A percentile compares a stretch with the other conserved stretches of the same genome.
Evolutionary conservation across 345 rosid genomes (phyloP).

Genomic region (Ailanthus altissimus): DNA sequence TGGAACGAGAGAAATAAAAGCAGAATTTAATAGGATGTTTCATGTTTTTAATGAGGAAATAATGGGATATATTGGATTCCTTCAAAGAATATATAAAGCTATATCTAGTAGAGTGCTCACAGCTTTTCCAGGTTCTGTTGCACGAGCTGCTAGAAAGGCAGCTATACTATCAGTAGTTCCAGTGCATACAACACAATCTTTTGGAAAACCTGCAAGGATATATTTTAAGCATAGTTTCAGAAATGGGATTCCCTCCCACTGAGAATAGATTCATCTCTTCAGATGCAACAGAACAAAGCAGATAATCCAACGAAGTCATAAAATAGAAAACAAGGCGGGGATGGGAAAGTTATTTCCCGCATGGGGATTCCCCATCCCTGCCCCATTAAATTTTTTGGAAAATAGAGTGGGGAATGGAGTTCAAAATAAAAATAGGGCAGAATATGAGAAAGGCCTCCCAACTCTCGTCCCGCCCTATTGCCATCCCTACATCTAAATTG

Average conservation of each 20-base stretch:
- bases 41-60: neutral
- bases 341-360: too few species aligned
- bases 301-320: too few species aligned
- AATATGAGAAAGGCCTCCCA: too few species aligned
- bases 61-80: neutral
- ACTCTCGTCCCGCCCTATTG: too few species aligned
- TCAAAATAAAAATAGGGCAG: too few species aligned
- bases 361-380: too few species aligned
- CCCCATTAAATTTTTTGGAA: too few species aligned
- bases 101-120: slow-evolving; percentile 43
- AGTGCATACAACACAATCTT: slow-evolving; percentile 70
- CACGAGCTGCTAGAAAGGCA: slow-evolving; percentile 94
- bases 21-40: neutral
- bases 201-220: slow-evolving; percentile 63
- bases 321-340: too few species aligned
- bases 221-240: slow-evolving; percentile 14
- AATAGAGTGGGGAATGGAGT: too few species aligned
- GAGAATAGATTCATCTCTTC: slow-evolving; percentile 13
- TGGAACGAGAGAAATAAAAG: neutral
- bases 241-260: neutral
- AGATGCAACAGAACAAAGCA: neutral
- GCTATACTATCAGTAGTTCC: slow-evolving; percentile 98
- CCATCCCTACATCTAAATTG: neutral
- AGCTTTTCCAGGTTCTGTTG: slow-evolving; percentile 79
- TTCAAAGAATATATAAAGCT: slow-evolving; percentile 13